phyloP scores from a whole-genome alignment of 2,329 filamentous ascomycete genomes.

The Septoria petroselini region DNA sequence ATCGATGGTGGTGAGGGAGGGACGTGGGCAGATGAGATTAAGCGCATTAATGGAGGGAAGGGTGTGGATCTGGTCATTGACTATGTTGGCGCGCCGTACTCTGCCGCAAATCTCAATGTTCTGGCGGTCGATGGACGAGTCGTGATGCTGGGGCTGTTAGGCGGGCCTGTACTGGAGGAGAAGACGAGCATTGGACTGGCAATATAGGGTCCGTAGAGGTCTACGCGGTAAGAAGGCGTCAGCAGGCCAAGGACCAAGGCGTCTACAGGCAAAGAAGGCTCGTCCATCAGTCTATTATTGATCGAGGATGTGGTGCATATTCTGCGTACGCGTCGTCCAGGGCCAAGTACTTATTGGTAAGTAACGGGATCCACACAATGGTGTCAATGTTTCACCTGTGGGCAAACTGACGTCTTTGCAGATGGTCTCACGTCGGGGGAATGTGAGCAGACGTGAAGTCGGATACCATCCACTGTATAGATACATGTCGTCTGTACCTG shows the following conservation, averaged over 20 bases:
- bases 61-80: constrained; percentile 23
- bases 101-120: constrained; percentile 18
- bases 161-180: constrained; percentile 16
- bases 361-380: neutral
- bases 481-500: neutral
- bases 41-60: constrained; percentile 14
- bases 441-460: too few species aligned
- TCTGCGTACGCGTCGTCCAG: neutral
- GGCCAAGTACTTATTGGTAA: neutral
- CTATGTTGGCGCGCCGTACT: constrained; percentile 22
- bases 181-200: constrained; percentile 19
- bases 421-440: too few species aligned
- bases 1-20: constrained; percentile 16
- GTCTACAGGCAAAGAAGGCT: too few species aligned
- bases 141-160: constrained; percentile 19
- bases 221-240: too few species aligned
- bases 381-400: neutral
- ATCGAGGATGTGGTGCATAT: neutral
- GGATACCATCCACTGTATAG: too few species aligned
- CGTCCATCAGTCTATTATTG: too few species aligned
- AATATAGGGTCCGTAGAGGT: too few species aligned
- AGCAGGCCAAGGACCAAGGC: constrained; percentile 15
- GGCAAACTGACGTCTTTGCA: neutral
- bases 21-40: constrained; percentile 19
- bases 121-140: constrained; percentile 18